A percentile compares a stretch with the other conserved stretches of the same genome.
These are phyloP conservation scores for Pyrenophora teres DNA, from an alignment of 2,329 filamentous ascomycete species.

Conservation along the genomic window DNA sequence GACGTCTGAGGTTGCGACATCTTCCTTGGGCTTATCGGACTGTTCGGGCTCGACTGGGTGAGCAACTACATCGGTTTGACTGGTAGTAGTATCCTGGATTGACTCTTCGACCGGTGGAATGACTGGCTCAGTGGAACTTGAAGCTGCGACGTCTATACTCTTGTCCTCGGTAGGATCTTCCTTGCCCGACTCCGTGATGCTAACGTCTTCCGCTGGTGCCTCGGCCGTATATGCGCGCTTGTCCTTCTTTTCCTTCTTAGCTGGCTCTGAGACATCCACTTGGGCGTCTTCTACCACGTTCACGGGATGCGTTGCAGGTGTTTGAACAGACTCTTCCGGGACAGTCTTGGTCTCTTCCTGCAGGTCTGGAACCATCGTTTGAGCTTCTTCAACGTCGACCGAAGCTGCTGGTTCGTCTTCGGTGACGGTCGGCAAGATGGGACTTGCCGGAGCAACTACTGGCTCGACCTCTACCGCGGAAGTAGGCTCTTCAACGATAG, in stretches of 20 bases:
- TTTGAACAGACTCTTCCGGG: background rate
- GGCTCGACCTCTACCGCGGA: background rate
- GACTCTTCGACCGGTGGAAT: background rate
- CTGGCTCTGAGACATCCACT: slow-evolving; percentile 6
- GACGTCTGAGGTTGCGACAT: background rate
- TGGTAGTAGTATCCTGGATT: background rate
- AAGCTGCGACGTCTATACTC: background rate
- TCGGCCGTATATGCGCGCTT: slow-evolving; percentile 24
- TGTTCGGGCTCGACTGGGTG: background rate
- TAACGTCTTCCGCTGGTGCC: slow-evolving; percentile 12
- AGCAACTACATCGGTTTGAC: background rate
- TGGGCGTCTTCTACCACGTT: slow-evolving; percentile 8
- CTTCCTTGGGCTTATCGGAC: background rate
- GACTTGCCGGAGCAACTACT: background rate
- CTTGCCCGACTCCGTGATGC: slow-evolving; percentile 1
- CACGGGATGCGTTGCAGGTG: background rate
- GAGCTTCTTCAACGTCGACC: background rate
- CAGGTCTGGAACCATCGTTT: background rate
- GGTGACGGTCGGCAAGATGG: background rate
- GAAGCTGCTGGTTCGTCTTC: slow-evolving; percentile 2
- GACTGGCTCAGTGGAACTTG: background rate
- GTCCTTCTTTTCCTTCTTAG: slow-evolving; percentile 31
- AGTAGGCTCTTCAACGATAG: background rate
- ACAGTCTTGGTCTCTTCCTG: background rate
- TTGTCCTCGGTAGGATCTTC: background rate